Evolutionary conservation across 495 filamentous ascomycete genomes (phyloP).

Genomic region (Endocarpon pusillum): DNA sequence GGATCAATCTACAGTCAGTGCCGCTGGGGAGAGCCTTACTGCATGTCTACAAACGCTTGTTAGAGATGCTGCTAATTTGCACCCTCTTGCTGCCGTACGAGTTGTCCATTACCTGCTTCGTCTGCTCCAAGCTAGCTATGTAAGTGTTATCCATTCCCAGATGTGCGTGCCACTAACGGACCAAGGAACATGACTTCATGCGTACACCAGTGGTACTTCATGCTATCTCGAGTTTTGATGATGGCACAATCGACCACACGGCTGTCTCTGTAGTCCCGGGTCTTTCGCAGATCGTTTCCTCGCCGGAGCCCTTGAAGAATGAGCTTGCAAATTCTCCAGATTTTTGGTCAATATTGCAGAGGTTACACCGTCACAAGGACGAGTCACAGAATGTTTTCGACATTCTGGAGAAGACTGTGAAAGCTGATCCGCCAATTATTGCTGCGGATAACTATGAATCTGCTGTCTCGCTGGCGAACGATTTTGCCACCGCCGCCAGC

Average conservation of each 20-base stretch:
- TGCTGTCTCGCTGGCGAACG: slow-evolving; percentile 64
- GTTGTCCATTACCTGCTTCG: slow-evolving; percentile 74
- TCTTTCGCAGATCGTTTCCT: slow-evolving; percentile 58
- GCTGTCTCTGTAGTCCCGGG: slow-evolving; percentile 62
- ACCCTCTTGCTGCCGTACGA: slow-evolving; percentile 64
- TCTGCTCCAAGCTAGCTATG: slow-evolving; percentile 72
- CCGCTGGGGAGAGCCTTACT: slow-evolving; percentile 60
- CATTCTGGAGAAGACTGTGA: slow-evolving; percentile 55
- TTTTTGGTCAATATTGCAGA: slow-evolving; percentile 85
- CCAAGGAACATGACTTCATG: slow-evolving; percentile 75
- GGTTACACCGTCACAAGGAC: slow-evolving; percentile 46
- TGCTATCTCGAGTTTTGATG: slow-evolving; percentile 71
- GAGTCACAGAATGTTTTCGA: slow-evolving; percentile 66
- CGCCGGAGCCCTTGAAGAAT: slow-evolving; percentile 58
- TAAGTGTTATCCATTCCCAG: slow-evolving; percentile 25
- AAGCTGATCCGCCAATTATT: slow-evolving; percentile 51
- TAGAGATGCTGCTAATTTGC: slow-evolving; percentile 58
- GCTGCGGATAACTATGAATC: slow-evolving; percentile 93
- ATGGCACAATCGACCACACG: slow-evolving; percentile 56
- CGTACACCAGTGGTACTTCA: slow-evolving; percentile 87
- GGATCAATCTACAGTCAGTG: slow-evolving; percentile 50
- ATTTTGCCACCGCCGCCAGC: slow-evolving; percentile 73
- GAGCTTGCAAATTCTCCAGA: slow-evolving; percentile 93
- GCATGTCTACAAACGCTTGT: slow-evolving; percentile 67
- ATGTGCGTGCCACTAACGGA: slow-evolving; percentile 14